Evolutionary conservation across 1,284 basidiomycete genomes (phyloP).

Genomic region (Tetrapyrgos nigripes): DNA sequence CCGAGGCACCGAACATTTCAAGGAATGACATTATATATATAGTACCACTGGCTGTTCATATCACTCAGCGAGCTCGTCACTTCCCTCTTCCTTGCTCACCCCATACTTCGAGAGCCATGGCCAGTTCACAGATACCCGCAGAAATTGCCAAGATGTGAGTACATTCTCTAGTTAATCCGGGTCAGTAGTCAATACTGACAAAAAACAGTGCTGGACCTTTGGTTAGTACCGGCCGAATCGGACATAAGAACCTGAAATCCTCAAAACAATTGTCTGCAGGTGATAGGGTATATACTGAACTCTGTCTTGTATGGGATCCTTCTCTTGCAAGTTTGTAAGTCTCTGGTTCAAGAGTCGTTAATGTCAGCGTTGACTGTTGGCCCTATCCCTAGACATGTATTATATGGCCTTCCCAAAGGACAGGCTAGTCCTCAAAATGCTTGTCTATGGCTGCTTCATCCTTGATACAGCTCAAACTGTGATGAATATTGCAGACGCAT

Average conservation of each 20-base stretch:
- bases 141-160: not conserved
- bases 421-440: not conserved
- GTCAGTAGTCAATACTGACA: too few species aligned
- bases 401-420: constrained; percentile 11
- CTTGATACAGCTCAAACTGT: constrained; percentile 6
- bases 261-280: not conserved
- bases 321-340: constrained; percentile 7
- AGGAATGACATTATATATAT: too few species aligned
- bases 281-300: not conserved
- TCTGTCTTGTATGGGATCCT: constrained; percentile 5
- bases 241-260: not conserved
- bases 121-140: not conserved
- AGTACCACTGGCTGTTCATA: too few species aligned
- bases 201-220: not conserved
- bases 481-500: constrained; percentile 3
- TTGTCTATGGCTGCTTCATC: constrained; percentile 4
- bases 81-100: not conserved
- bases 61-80: not conserved
- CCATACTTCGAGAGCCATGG: not conserved
- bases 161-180: not conserved
- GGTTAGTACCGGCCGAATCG: not conserved
- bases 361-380: not conserved
- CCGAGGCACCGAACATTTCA: too few species aligned
- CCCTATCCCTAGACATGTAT: not conserved
- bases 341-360: not conserved